Percentiles rank a stretch among this genome's conserved stretches.
phyloP scores from a whole-genome alignment of 2,329 filamentous ascomycete genomes.

The Ophiostoma ips region DNA sequence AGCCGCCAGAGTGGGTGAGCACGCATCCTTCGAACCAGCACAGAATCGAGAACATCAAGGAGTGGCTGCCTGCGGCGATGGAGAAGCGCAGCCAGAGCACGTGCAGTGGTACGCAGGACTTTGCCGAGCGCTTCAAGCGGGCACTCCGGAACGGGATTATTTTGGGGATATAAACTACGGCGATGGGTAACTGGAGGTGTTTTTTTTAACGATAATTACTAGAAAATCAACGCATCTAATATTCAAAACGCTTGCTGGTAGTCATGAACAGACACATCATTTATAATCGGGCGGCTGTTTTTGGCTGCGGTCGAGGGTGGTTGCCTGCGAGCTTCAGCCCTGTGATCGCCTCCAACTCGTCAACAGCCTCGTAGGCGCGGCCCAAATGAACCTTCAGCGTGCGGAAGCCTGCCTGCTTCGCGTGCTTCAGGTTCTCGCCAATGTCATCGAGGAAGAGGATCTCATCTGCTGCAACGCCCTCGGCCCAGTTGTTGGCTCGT shows the following conservation, averaged over 20 bases:
- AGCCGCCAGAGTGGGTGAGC: slow-evolving; percentile 56
- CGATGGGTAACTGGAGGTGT: not conserved
- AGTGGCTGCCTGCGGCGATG: slow-evolving; percentile 46
- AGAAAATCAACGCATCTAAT: too few relatives aligned
- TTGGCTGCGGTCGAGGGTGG: slow-evolving; percentile 28
- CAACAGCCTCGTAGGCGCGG: slow-evolving; percentile 65
- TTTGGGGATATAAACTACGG: slow-evolving; percentile 14
- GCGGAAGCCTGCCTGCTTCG: slow-evolving; percentile 55
- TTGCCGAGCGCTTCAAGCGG: slow-evolving; percentile 37
- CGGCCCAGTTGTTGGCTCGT: slow-evolving; percentile 28
- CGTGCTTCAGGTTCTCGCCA: slow-evolving; percentile 79
- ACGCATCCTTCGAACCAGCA: slow-evolving; percentile 62
- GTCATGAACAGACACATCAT: not conserved
- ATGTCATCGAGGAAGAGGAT: slow-evolving; percentile 89
- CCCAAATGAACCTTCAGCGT: slow-evolving; percentile 81
- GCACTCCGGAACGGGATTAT: slow-evolving; percentile 28
- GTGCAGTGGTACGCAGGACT: slow-evolving; percentile 36
- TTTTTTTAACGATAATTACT: too few relatives aligned
- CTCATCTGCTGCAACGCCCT: slow-evolving; percentile 46
- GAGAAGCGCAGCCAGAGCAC: slow-evolving; percentile 39
- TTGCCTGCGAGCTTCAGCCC: slow-evolving; percentile 48
- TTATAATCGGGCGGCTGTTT: slow-evolving; percentile 30
- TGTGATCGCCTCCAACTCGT: slow-evolving; percentile 61
- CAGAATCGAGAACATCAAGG: slow-evolving; percentile 49
- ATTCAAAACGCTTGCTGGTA: too few relatives aligned